Percentiles rank a stretch among this genome's conserved stretches.
phyloP scores from a whole-genome alignment of 169 alveolate species.

The Cryptosporidium baileyi region DNA sequence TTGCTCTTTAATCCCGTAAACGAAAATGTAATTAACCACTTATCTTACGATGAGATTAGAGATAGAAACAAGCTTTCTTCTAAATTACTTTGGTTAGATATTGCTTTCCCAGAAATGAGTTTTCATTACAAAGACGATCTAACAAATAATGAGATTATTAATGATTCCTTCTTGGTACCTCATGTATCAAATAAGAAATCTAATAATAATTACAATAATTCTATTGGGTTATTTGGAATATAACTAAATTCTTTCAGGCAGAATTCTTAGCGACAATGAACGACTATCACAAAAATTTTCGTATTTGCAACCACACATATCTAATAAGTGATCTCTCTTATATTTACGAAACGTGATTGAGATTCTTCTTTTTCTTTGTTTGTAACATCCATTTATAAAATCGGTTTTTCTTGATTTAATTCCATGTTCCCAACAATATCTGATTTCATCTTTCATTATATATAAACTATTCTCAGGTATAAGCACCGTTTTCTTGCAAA shows the following conservation, averaged over 20 bases:
- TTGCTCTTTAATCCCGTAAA: conserved; percentile 4
- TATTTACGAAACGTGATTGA: conserved; percentile 28
- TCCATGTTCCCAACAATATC: conserved; percentile 59
- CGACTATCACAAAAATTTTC: conserved; percentile 38
- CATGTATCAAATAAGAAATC: background rate
- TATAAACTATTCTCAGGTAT: conserved; percentile 56
- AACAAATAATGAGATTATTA: background rate
- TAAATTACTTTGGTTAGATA: conserved; percentile 40
- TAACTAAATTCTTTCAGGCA: conserved; percentile 51
- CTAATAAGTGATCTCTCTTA: background rate
- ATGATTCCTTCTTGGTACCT: background rate
- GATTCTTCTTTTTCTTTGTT: background rate
- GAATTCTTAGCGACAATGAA: background rate
- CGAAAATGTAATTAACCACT: background rate
- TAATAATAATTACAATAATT: background rate
- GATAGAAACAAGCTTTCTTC: conserved; percentile 19
- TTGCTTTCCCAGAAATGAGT: conserved; percentile 10
- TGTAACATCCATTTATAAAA: background rate
- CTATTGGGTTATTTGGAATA: conserved; percentile 16
- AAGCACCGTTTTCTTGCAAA: background rate
- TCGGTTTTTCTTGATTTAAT: conserved; percentile 28
- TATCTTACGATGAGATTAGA: background rate
- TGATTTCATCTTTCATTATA: conserved; percentile 14
- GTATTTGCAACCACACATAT: conserved; percentile 12
- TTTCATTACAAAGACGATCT: background rate